Conservation (phyloP, 2,329 filamentous ascomycete species). For the Penicillium crustosum region DNA sequence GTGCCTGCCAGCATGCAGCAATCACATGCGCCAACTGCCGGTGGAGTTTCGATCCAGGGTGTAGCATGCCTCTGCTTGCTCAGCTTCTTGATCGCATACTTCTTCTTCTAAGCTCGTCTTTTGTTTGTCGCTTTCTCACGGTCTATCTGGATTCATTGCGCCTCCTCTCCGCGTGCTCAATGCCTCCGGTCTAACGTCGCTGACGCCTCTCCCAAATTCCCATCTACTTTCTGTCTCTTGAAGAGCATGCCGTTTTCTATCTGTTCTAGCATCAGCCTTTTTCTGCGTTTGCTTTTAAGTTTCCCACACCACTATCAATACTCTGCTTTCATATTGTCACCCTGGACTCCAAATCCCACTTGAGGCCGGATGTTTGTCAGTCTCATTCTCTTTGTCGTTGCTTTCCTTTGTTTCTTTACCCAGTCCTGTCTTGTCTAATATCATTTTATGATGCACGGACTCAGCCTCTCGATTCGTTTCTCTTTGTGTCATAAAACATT, state of each 20-base stretch:
- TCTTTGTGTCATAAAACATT: conserved; percentile 23
- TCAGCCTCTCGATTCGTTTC: conserved; percentile 21
- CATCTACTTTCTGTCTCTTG: conserved; percentile 27
- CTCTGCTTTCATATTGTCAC: conserved; percentile 13
- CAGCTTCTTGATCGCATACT: conserved; percentile 90
- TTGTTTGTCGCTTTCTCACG: conserved; percentile 12
- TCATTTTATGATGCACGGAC: conserved; percentile 28
- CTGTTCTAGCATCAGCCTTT: conserved; percentile 30
- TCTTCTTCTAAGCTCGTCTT: conserved; percentile 72
- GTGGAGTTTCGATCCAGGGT: conserved; percentile 80
- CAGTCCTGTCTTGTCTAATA: conserved; percentile 26
- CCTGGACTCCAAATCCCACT: conserved; percentile 1
- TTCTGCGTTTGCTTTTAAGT: conserved; percentile 18
- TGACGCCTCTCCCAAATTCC: conserved; percentile 25
- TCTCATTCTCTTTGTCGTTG: conserved; percentile 4
- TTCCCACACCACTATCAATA: conserved; percentile 21
- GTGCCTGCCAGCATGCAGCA: conserved; percentile 53
- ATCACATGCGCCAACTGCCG: conserved; percentile 58
- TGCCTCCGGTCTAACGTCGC: conserved; percentile 26
- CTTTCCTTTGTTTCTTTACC: conserved; percentile 13
- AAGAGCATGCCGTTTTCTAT: conserved; percentile 27
- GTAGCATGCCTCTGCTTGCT: conserved; percentile 80
- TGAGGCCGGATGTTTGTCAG: not conserved
- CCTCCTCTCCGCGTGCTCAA: conserved; percentile 19
- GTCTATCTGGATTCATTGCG: conserved; percentile 7